Evolutionary conservation across 2,329 filamentous ascomycete species (phyloP), one percentile per base, ranked within the genome.

Genomic region (Coniochaeta prunicola): DNA sequence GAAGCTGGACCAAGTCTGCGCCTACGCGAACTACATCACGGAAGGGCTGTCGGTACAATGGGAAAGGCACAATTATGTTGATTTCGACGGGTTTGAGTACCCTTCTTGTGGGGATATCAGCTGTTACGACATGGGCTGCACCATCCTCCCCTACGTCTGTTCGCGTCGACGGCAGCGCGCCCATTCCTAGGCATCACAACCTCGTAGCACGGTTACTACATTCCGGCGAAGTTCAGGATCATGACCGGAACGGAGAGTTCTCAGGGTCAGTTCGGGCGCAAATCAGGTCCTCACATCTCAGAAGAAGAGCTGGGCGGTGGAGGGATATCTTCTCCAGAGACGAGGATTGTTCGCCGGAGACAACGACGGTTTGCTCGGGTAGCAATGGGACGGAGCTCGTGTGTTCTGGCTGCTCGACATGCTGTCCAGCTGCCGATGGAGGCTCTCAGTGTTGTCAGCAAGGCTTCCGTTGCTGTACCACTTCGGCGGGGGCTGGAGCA

Each of bases 11-110:
- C 40, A 36, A 21, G 42, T n/a, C 57, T 17, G 21, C 53, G 26
- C n/a, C n/a, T 48, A 57, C 45, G n/a, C 24, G 21, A 30, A 17
- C 24, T 7, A 30, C 4, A 17, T 28, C 24, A 50, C 45, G 5
- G 24, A 50, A n/a, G 45, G n/a, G 13, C 40, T 19, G 24, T 50
- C 30, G 45, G 30, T 56, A 67, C 59, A 60, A 67, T 63, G 64
- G 59, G 33, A 60, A 57, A 28, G 57, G 45, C 50, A 58, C 60
- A 59, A 64, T 62, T 55, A 69, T 69, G 67, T 63, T 66, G 53
- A 59, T 66, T 59, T 42, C 38, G 59, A 60, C 61, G 63, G 64
- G 58, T 57, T 56, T 67, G 42, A 56, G 40, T 38, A 57, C 61
- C 61, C 63, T 69, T 48, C 42, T 67, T 17, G 31, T 63, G 50